Evolutionary conservation across 2,329 filamentous ascomycete genomes (phyloP).

Genomic region (Zopfia rhizophila): DNA sequence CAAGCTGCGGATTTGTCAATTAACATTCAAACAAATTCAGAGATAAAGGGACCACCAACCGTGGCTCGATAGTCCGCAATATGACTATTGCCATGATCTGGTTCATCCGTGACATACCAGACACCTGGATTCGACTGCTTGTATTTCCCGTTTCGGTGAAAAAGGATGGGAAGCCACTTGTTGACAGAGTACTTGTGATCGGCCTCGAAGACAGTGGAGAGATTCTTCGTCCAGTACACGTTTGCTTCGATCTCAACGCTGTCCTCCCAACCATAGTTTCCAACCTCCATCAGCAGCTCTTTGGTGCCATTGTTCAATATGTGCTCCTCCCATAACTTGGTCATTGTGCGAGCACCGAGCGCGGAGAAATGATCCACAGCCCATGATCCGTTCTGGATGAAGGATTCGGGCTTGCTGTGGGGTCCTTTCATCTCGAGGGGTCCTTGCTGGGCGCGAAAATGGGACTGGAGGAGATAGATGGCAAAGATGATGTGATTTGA

Average conservation of each 20-base stretch:
- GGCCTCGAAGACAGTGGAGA: constrained; percentile 42
- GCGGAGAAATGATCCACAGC: constrained; percentile 54
- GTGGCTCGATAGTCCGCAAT: constrained; percentile 19
- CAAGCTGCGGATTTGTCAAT: constrained; percentile 32
- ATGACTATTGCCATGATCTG: constrained; percentile 26
- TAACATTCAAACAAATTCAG: constrained; percentile 17
- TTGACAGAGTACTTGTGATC: constrained; percentile 48
- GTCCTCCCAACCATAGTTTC: constrained; percentile 47
- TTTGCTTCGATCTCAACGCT: constrained; percentile 44
- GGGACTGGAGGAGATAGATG: constrained; percentile 39
- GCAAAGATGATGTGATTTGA: constrained; percentile 37
- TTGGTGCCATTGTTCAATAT: constrained; percentile 45
- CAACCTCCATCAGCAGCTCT: constrained; percentile 43
- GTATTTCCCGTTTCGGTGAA: constrained; percentile 29
- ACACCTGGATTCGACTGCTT: constrained; percentile 17
- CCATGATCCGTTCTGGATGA: constrained; percentile 50
- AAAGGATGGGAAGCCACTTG: constrained; percentile 48
- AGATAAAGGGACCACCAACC: constrained; percentile 1
- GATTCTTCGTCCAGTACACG: constrained; percentile 51
- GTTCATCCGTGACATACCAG: constrained; percentile 24
- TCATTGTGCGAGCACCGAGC: constrained; percentile 48
- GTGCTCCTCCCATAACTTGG: constrained; percentile 54
- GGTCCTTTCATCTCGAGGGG: constrained; percentile 32
- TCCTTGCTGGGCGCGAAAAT: constrained; percentile 42
- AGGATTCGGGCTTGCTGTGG: constrained; percentile 26